Conservation (phyloP, 257 asterid genomes). For the Verbascum thapsus region DNA sequence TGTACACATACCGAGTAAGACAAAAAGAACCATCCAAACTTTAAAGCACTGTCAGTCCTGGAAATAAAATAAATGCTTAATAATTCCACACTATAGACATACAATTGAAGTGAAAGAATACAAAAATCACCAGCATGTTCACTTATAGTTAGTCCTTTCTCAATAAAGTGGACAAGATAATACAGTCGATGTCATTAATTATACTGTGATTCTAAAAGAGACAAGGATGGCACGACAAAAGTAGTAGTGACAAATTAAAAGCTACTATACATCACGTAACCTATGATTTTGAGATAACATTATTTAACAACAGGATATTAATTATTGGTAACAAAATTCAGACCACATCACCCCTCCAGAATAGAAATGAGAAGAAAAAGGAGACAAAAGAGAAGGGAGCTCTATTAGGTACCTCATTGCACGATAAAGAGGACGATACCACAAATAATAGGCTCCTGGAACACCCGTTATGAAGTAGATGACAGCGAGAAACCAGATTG, state of each 20-base stretch:
- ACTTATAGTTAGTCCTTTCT: not conserved
- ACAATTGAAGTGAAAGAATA: not conserved
- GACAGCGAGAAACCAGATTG: conserved; percentile 77
- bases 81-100: conserved; percentile 5
- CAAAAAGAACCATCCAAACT: conserved; percentile 84
- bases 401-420: conserved; percentile 69
- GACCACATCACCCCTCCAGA: too few species aligned
- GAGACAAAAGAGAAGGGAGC: conserved; percentile 15
- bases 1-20: conserved; percentile 48
- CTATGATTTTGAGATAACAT: too few species aligned
- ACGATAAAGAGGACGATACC: conserved; percentile 98
- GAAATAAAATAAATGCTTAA: conserved; percentile 22
- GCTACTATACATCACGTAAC: too few species aligned
- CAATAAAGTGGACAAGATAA: conserved; percentile 9
- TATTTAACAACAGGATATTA: not conserved
- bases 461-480: conserved; percentile 84
- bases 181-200: too few species aligned
- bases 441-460: conserved; percentile 84
- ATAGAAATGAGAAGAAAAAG: too few species aligned
- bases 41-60: conserved; percentile 91
- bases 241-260: conserved; percentile 1
- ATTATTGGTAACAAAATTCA: not conserved
- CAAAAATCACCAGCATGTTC: not conserved
- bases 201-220: not conserved
- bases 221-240: not conserved